Evolutionary conservation across 2,329 filamentous ascomycete species (phyloP).

Genomic region (Sclerotinia trifoliorum): DNA sequence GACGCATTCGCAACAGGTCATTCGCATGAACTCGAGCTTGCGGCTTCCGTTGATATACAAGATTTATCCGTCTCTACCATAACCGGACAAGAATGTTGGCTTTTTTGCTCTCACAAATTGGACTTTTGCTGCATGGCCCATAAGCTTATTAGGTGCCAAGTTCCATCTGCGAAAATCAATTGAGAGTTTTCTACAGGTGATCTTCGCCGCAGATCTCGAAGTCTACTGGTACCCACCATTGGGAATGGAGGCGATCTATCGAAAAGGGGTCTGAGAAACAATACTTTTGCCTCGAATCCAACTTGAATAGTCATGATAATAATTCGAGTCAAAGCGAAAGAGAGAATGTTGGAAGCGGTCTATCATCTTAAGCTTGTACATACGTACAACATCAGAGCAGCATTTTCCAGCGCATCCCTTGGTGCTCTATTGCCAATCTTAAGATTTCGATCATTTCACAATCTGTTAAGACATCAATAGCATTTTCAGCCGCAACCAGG

Average conservation of each 20-base stretch:
- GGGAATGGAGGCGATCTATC: neutral
- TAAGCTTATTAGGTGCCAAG: neutral
- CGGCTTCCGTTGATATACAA: neutral
- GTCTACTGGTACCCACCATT: neutral
- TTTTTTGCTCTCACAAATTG: neutral
- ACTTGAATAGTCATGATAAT: neutral
- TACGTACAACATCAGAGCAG: neutral
- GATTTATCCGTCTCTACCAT: neutral
- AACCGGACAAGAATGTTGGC: too few species aligned
- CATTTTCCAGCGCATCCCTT: neutral
- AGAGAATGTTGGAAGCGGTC: neutral
- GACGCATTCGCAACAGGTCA: neutral
- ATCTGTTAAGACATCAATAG: neutral
- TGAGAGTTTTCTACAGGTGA: neutral
- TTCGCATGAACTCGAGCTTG: neutral
- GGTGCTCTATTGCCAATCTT: neutral
- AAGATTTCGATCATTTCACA: neutral
- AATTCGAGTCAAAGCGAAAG: neutral
- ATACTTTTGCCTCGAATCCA: neutral
- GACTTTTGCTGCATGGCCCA: neutral
- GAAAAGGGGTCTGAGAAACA: neutral
- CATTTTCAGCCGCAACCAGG: neutral
- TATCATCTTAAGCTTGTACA: neutral
- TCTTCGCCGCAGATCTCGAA: neutral
- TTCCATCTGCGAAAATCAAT: neutral